These are phyloP conservation scores for Verticillium dahliae DNA, from an alignment of 2,329 filamentous ascomycete species.

Conservation along the genomic window DNA sequence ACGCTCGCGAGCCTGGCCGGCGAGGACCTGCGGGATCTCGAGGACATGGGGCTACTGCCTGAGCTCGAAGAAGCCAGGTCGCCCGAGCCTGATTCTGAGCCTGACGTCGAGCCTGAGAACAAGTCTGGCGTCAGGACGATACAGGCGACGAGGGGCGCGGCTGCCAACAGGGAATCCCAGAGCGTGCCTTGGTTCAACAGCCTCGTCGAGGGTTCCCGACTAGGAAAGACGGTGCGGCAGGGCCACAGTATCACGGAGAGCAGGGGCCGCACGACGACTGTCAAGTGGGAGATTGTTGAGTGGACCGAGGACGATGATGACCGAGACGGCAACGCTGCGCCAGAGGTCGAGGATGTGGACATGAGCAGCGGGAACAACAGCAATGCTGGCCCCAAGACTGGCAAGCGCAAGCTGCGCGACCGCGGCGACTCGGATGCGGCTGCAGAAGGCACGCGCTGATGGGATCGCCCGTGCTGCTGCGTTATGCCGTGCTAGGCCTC, in stretches of 20 bases:
- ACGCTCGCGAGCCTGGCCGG: slow-evolving; percentile 70
- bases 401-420: slow-evolving; percentile 48
- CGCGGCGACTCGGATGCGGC: slow-evolving; percentile 22
- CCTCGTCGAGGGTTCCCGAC: slow-evolving; percentile 67
- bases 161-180: slow-evolving; percentile 52
- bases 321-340: slow-evolving; percentile 25
- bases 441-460: slow-evolving; percentile 6
- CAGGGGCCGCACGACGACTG: slow-evolving; percentile 55
- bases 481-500: neutral
- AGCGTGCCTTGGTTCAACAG: slow-evolving; percentile 82
- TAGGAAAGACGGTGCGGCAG: slow-evolving; percentile 59
- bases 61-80: slow-evolving; percentile 22
- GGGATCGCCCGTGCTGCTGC: neutral
- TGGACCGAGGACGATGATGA: slow-evolving; percentile 48
- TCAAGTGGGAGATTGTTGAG: slow-evolving; percentile 83
- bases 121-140: slow-evolving; percentile 16
- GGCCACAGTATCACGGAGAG: slow-evolving; percentile 48
- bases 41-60: slow-evolving; percentile 68
- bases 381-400: slow-evolving; percentile 18
- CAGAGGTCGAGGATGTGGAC: slow-evolving; percentile 25
- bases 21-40: slow-evolving; percentile 65
- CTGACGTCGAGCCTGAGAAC: slow-evolving; percentile 12
- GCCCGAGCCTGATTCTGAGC: neutral
- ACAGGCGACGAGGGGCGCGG: slow-evolving; percentile 22
- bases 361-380: slow-evolving; percentile 17